Percentiles rank a stretch among this genome's conserved stretches.
phyloP scores from a whole-genome alignment of 2,329 filamentous ascomycete genomes.

The Penicillium aurantiogriseum region DNA sequence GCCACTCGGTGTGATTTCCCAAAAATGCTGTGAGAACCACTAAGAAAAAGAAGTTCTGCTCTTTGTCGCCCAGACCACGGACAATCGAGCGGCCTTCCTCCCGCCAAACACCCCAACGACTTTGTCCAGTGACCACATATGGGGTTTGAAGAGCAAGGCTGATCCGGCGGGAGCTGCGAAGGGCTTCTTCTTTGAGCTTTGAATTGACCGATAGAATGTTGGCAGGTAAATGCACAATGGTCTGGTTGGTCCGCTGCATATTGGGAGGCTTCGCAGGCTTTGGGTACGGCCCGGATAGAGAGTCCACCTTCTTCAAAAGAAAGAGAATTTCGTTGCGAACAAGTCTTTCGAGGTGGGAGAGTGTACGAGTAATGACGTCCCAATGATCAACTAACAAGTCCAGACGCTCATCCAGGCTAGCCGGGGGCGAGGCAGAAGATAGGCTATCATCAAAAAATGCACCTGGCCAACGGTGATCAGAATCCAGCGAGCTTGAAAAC shows the following conservation, averaged over 20 bases:
- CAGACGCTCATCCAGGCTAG: conserved; percentile 54
- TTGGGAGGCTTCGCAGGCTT: conserved; percentile 48
- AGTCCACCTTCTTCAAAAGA: conserved; percentile 50
- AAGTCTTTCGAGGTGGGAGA: conserved; percentile 54
- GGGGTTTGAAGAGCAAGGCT: conserved; percentile 56
- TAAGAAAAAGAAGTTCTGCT: conserved; percentile 60
- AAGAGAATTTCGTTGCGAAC: conserved; percentile 53
- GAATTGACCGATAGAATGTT: conserved; percentile 48
- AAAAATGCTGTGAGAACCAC: conserved; percentile 60
- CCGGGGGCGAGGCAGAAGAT: conserved; percentile 47
- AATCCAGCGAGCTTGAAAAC: conserved; percentile 44
- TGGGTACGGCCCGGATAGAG: conserved; percentile 38
- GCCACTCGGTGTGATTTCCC: conserved; percentile 61
- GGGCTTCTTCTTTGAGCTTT: conserved; percentile 48
- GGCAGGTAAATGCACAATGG: conserved; percentile 50
- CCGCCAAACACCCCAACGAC: conserved; percentile 60
- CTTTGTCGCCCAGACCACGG: conserved; percentile 54
- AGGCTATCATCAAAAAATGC: conserved; percentile 41
- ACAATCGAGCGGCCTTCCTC: conserved; percentile 60
- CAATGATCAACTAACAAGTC: conserved; percentile 58
- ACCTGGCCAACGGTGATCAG: conserved; percentile 40
- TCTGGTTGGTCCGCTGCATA: conserved; percentile 50
- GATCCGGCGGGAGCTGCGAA: conserved; percentile 51
- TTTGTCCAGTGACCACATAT: conserved; percentile 57
- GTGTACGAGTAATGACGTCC: conserved; percentile 58